phyloP scores from a whole-genome alignment of 2,329 filamentous ascomycete genomes.

The Trichoderma hamatum region DNA sequence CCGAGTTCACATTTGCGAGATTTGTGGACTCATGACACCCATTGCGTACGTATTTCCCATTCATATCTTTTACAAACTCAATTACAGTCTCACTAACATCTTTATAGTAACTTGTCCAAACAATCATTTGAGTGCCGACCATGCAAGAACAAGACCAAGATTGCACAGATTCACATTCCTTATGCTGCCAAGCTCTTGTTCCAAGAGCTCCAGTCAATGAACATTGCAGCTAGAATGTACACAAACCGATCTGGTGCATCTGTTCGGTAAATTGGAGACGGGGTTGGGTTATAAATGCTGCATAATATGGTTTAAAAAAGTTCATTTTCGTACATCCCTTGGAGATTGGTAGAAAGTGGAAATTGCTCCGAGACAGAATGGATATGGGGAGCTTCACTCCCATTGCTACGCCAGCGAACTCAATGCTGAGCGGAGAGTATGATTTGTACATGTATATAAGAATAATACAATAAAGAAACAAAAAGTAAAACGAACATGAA shows the following conservation, averaged over 20 bases:
- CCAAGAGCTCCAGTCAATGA: slow-evolving; percentile 98
- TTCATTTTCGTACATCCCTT: slow-evolving; percentile 10
- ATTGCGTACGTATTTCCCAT: slow-evolving; percentile 76
- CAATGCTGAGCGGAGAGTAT: slow-evolving; percentile 23
- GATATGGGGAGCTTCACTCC: slow-evolving; percentile 6
- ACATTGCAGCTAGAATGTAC: slow-evolving; percentile 97
- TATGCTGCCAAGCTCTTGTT: slow-evolving; percentile 98
- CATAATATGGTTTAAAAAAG: slow-evolving; percentile 9
- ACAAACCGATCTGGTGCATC: slow-evolving; percentile 79
- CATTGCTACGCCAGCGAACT: slow-evolving; percentile 21
- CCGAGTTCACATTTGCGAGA: slow-evolving; percentile 96
- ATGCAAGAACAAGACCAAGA: slow-evolving; percentile 99
- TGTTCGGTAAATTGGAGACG: slow-evolving; percentile 54
- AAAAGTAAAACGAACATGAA: background rate
- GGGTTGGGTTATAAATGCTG: slow-evolving; percentile 25
- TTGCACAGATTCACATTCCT: slow-evolving; percentile 95
- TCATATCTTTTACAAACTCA: background rate
- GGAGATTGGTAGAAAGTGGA: slow-evolving; percentile 15
- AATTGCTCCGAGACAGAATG: slow-evolving; percentile 24
- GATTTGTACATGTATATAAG: slow-evolving; percentile 30
- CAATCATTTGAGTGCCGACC: slow-evolving; percentile 95
- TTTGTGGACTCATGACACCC: slow-evolving; percentile 97
- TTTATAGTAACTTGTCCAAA: slow-evolving; percentile 80
- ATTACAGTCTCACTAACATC: slow-evolving; percentile 40
- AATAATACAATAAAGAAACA: slow-evolving; percentile 29